Conservation (phyloP, 768 basidiomycete genomes). For the Collybia sordida region DNA sequence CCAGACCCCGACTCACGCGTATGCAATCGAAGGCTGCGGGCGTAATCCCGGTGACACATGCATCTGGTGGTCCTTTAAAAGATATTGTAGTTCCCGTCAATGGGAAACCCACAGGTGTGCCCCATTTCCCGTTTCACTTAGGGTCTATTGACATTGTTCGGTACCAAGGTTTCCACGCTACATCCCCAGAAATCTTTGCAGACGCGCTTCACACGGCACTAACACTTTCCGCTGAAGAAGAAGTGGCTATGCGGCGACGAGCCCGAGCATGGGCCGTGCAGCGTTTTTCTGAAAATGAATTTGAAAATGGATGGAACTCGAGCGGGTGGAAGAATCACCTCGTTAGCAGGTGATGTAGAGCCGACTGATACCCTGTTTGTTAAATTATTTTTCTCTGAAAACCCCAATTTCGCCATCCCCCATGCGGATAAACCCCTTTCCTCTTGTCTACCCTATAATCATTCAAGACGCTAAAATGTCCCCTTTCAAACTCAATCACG, state of each 20-base stretch:
- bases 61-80: slow-evolving; percentile 86
- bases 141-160: neutral
- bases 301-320: slow-evolving; percentile 72
- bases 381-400: too few species aligned
- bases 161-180: slow-evolving; percentile 75
- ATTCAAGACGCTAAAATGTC: too few species aligned
- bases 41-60: slow-evolving; percentile 87
- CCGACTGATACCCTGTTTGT: too few species aligned
- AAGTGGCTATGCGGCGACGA: slow-evolving; percentile 61
- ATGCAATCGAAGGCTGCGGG: slow-evolving; percentile 76
- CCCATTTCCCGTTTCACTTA: slow-evolving; percentile 1
- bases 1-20: neutral
- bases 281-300: slow-evolving; percentile 75
- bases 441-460: too few species aligned
- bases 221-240: slow-evolving; percentile 51
- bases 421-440: too few species aligned
- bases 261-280: slow-evolving; percentile 72
- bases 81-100: slow-evolving; percentile 88
- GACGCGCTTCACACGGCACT: slow-evolving; percentile 63
- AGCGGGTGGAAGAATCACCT: slow-evolving; percentile 49
- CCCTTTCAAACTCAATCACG: too few species aligned
- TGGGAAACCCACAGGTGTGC: slow-evolving; percentile 66
- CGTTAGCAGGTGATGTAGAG: too few species aligned
- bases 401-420: too few species aligned
- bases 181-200: slow-evolving; percentile 62